Base-by-base conservation (phyloP, 805 yeast species). In the Lachancea mirantina region DNA sequence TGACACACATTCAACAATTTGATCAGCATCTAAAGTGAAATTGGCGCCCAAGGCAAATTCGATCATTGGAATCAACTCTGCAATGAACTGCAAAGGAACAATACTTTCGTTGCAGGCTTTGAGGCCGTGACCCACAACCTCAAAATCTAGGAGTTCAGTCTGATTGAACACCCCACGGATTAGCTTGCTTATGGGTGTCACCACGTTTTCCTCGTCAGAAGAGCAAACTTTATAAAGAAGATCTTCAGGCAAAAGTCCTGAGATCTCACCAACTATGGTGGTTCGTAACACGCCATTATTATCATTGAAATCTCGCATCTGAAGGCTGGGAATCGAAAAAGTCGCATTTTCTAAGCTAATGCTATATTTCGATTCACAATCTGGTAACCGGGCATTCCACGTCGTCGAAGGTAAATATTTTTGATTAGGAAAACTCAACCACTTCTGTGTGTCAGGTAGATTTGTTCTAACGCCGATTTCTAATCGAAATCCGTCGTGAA, bases 361-460 rank as follows among this genome's bases (percentile, higher is more conserved):
- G 1, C 45, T 40, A 9, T 57, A 54, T 1, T 45, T 24, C 2
- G 46, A 45, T 18, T 45, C 17, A 41, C 74, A 68, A 42, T 62
- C 68, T 6, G 60, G 48, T 11, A 65, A 36, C 8, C 47, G 42
- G 2, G 66, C 7, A 11, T 52, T 49, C 70, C 72, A 67, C 4
- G 44, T 36, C 5, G 65, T 34, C 6, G 38, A 26, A 8, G 74
- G 72, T 4, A 67, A 38, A 10, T 41, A 14, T 2, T 31, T 10
- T 17, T 29, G 11, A 11, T 33, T 16, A 2, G 50, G 42, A 4
- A 40, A 50, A 34, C 14, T 46, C 31, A 45, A 35, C 38, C 39
- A 48, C 5, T 30, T 41, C 30, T 36, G 35, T 22, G 22, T 27
- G n/a, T 32, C 23, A 4, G 38, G 28, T 7, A 55, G 29, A 8